Evolutionary conservation across 176 grass and related monocot species (phyloP).

Genomic region (Aegilops bicornis): DNA sequence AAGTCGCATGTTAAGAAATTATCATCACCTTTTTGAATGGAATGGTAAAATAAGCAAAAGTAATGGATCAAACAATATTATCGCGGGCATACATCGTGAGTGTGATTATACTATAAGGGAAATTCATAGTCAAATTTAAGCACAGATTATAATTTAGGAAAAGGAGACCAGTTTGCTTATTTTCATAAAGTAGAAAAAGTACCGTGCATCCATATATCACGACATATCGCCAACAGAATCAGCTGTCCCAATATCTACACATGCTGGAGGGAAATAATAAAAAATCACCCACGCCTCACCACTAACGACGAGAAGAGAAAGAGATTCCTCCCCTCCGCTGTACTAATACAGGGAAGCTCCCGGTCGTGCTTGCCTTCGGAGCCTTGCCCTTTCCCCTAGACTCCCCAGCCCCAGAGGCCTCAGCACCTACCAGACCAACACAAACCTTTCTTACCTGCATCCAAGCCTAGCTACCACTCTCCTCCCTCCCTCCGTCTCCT

Average conservation of each 20-base stretch:
- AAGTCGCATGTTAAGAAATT: too few species aligned
- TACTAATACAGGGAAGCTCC: slow-evolving; percentile 31
- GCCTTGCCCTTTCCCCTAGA: slow-evolving; percentile 23
- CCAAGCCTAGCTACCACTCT: slow-evolving; percentile 15
- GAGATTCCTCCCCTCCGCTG: background rate
- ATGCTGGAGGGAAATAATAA: slow-evolving; percentile 18
- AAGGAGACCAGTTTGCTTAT: too few species aligned
- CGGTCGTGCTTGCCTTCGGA: background rate
- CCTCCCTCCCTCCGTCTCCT: slow-evolving; percentile 7
- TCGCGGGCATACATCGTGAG: too few species aligned
- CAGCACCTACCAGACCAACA: slow-evolving; percentile 28
- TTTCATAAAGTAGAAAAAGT: too few species aligned
- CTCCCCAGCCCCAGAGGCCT: background rate
- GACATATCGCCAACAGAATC: background rate
- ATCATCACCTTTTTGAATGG: too few species aligned
- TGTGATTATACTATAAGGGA: too few species aligned
- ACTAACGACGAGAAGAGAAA: background rate
- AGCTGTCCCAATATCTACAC: background rate
- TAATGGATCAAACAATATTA: too few species aligned
- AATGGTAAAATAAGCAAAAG: too few species aligned
- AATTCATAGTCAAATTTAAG: too few species aligned
- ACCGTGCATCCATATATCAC: background rate
- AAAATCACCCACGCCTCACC: background rate
- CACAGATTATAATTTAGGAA: too few species aligned
- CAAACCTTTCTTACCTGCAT: background rate